Conservation (phyloP, 164 flowering plant genomes). For the Protea cynaroides region DNA sequence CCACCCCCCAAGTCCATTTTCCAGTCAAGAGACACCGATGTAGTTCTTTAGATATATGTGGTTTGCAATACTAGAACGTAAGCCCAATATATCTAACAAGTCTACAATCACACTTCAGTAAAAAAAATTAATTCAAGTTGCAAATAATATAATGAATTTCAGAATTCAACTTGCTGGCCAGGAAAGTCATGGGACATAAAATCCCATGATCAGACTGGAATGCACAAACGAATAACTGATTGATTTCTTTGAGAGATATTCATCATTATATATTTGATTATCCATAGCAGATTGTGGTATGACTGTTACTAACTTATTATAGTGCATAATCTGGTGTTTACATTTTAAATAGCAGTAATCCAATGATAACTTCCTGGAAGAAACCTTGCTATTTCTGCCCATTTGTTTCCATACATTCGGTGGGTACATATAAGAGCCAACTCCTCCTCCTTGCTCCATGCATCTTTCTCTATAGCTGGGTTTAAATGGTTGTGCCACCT, state of each 20-base stretch:
- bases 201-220: neutral
- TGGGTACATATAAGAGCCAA: slow-evolving; percentile 56
- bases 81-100: neutral
- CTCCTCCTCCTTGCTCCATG: slow-evolving; percentile 74
- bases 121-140: no score
- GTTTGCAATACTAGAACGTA: neutral
- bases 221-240: neutral
- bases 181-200: no score
- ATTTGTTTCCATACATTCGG: slow-evolving; percentile 55
- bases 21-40: slow-evolving; percentile 3
- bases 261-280: neutral
- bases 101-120: no score
- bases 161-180: no score
- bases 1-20: neutral
- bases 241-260: no score
- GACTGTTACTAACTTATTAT: no score
- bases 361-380: slow-evolving; percentile 53
- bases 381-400: no score
- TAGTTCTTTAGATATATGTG: neutral
- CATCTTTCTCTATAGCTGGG: slow-evolving; percentile 62
- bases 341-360: neutral
- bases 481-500: slow-evolving; percentile 90
- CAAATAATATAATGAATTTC: no score
- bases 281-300: no score
- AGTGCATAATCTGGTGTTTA: neutral